Evolutionary conservation across 352 stramenopile species (phyloP), one percentile per base, ranked within the genome.

Genomic region (Pythium brassicae): DNA sequence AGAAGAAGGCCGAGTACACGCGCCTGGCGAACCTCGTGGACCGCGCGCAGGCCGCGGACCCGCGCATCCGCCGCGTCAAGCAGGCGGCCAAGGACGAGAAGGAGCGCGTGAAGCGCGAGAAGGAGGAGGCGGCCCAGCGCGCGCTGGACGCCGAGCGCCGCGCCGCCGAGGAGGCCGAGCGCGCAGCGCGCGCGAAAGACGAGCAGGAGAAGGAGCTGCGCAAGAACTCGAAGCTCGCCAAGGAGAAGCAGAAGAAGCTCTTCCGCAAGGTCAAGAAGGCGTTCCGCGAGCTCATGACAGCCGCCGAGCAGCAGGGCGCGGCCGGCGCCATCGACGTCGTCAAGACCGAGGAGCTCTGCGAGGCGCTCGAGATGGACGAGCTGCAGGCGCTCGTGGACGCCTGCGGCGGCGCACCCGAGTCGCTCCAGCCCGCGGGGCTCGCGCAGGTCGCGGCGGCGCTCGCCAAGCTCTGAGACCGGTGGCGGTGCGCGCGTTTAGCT

Each of bases 1-100:
- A 86, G 73, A 93, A 93, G 81, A 93, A 93, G 65, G 79, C 86
- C 65, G 83, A 93, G 68, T 93, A 93, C 71, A 73, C 72, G 17
- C 83, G 83, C 69, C 76, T 93, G 0, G 81, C 81, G 48, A 87
- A 74, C 59, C 72, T 93, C 15, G 81, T 93, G 43, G 83, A 93
- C 71, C 81, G 83, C 55, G 83, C 83, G 19, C 68, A 88, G 48
- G 78, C 83, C 25, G 73, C 67, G 26, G 83, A 93, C 52, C 83
- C 83, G 48, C 83, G 83, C 19, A 89, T 93, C 54, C 80, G 81
- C 27, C 81, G 81, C 47, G 78, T 92, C 34, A 93, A 93, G 61
- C 83, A 90, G 60, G 78, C 80, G 26, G 83, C 87, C 61, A 93
- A 92, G 71, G 83, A 93, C 68, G 83, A 87, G 62, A 93, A 93